Percentiles rank a stretch among this genome's conserved stretches.
These are phyloP conservation scores for Cardiospermum halicacabum DNA, from an alignment of 345 rosid genomes.

Conservation along the genomic window DNA sequence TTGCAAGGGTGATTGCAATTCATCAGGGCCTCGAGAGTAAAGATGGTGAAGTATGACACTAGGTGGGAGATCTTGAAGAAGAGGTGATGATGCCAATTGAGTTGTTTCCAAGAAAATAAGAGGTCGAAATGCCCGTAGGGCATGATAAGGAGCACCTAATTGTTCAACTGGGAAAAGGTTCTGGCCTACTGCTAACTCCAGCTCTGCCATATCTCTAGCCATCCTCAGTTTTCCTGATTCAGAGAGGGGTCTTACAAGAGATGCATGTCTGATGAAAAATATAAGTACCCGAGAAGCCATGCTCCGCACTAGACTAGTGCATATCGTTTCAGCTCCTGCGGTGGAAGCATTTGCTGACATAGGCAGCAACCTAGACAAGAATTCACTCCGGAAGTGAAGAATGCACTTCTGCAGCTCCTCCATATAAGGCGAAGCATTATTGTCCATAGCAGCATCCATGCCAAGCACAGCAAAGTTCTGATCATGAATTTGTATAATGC, in stretches of 20 bases:
- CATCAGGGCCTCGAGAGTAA: slow-evolving; percentile 88
- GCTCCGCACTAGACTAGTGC: slow-evolving; percentile 84
- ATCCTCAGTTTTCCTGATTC: slow-evolving; percentile 96
- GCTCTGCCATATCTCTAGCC: slow-evolving; percentile 99
- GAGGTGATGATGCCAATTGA: slow-evolving; percentile 75
- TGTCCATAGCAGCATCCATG: slow-evolving; percentile 81
- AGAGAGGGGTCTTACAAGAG: slow-evolving; percentile 93
- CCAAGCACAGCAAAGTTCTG: slow-evolving; percentile 74
- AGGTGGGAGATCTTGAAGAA: slow-evolving; percentile 83
- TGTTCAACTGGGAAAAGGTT: slow-evolving; percentile 95
- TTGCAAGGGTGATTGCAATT: slow-evolving; percentile 79
- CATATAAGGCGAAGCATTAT: slow-evolving; percentile 91
- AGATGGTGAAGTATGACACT: slow-evolving; percentile 89
- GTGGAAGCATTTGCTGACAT: slow-evolving; percentile 47
- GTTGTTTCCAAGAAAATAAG: slow-evolving; percentile 88
- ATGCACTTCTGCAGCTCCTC: slow-evolving; percentile 86
- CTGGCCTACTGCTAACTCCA: slow-evolving; percentile 94
- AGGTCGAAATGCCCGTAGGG: slow-evolving; percentile 94
- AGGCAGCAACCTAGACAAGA: slow-evolving; percentile 78
- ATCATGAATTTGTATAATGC: slow-evolving; percentile 87
- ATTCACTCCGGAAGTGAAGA: slow-evolving; percentile 87
- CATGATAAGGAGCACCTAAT: slow-evolving; percentile 89
- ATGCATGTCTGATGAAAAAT: slow-evolving; percentile 87
- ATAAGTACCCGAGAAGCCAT: slow-evolving; percentile 86
- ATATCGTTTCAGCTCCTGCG: slow-evolving; percentile 70